These are phyloP conservation scores for Mortierella sp. DNA, from an alignment of 371 early-diverging fungal species.

Conservation along the genomic window DNA sequence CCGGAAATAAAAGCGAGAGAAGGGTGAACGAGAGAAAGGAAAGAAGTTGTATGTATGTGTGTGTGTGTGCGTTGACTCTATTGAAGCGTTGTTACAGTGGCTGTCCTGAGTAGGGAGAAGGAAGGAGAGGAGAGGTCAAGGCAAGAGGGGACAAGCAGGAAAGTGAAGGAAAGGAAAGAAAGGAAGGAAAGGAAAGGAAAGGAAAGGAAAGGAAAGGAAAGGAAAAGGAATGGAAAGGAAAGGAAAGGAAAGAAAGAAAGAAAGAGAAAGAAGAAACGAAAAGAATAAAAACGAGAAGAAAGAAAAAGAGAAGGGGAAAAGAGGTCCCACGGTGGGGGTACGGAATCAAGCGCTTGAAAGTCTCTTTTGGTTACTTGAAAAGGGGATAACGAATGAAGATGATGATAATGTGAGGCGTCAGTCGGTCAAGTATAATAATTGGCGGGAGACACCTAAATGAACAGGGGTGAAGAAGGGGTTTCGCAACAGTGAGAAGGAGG, in stretches of 20 bases:
- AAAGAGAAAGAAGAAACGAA: background rate
- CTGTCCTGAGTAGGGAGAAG: background rate
- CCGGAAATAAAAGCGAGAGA: background rate
- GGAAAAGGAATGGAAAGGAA: background rate
- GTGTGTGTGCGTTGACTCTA: no score
- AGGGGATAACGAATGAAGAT: background rate
- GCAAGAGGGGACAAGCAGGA: background rate
- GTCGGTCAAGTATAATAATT: no score
- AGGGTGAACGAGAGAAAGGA: background rate
- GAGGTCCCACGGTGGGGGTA: background rate
- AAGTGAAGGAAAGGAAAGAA: background rate
- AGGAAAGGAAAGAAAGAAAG: background rate
- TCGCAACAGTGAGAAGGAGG: background rate
- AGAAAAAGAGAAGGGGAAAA: background rate
- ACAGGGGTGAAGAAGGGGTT: background rate
- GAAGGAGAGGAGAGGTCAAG: background rate
- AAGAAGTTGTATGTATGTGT: no score
- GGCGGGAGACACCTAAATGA: constrained; percentile 3
- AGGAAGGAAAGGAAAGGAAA: background rate
- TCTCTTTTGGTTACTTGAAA: background rate
- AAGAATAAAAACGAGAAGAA: background rate
- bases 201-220: background rate
- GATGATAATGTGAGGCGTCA: no score
- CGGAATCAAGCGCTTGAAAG: background rate
- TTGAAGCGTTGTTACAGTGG: background rate